Base-by-base conservation (phyloP, 164 flowering plant species). In the Dillenia turbinata region DNA sequence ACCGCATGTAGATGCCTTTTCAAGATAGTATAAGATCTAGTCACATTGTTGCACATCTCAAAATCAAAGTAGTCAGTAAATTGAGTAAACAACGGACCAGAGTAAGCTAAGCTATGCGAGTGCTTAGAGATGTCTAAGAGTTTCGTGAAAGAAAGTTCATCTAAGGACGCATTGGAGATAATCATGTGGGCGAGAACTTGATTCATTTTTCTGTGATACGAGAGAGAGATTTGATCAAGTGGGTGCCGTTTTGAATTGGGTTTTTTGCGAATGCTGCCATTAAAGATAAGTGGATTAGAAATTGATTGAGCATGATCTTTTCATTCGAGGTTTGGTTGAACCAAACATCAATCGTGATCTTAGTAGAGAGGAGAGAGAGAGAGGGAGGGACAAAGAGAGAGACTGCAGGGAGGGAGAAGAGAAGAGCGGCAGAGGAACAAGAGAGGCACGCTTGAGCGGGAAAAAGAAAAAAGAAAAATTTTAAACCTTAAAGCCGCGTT, bases 1-100 rank as follows among this genome's bases (percentile, higher is more conserved):
- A 75, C 13, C 16, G 77, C 68, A 52, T 75, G 57, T 17, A 58
- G 44, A 43, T 73, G 75, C 59, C 75, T 70, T 44, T 57, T 60
- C 12, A 49, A 53, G 13, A 59, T 51, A 17, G 71, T 69, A 40
- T 56, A 74, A 15, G 64, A 46, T 77, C 61, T 68, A 46, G 69
- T 55, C 17, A 77, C 16, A 47, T 43, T 57, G 50, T 47, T 73
- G 64, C 73, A 77, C 19, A 71, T 43, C 5, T 66, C 63, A 44
- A 52, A 10, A 43, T 58, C 62, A 52, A 73, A 58, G 48, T 22
- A 53, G 0, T 64, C 57, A 19, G 45, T 47, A 33, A 70, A 61
- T 45, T 63, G 73, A 24, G 49, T 48, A 49, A 77, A 72, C 14
- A 69, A 22, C 13, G 56, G 52, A 56, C 68, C 43, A 59, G 66